These are phyloP conservation scores for Musa balbisiana DNA, from an alignment of 202 grass and related monocot species.

Conservation along the genomic window DNA sequence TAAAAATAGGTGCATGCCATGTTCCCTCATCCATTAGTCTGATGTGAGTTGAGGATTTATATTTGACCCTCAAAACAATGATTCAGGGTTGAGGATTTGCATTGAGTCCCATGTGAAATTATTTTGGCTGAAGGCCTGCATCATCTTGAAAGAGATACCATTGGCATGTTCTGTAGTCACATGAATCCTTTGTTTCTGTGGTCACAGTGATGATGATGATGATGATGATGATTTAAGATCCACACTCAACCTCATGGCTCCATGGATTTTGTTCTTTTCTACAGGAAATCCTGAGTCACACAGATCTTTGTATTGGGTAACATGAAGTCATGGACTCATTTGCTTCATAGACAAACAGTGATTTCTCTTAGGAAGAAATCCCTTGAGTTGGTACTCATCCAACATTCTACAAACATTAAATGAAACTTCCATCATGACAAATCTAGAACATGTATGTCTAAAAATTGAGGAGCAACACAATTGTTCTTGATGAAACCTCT, in stretches of 20 bases:
- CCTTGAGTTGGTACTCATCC: too few relatives aligned
- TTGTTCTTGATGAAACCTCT: too few relatives aligned
- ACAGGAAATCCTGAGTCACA: background rate
- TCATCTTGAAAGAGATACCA: background rate
- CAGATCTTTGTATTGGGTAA: background rate
- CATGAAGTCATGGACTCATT: too few relatives aligned
- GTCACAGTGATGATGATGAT: background rate
- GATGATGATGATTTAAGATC: background rate
- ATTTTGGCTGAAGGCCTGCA: background rate
- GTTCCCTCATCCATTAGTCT: too few relatives aligned
- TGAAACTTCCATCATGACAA: too few relatives aligned
- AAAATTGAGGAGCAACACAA: too few relatives aligned
- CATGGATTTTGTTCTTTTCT: background rate
- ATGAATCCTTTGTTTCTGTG: background rate
- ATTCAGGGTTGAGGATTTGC: background rate
- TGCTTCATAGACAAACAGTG: too few relatives aligned
- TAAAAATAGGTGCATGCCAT: too few relatives aligned
- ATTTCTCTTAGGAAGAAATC: too few relatives aligned
- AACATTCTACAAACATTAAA: too few relatives aligned
- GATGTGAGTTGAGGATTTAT: too few relatives aligned
- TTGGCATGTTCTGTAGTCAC: constrained; percentile 1
- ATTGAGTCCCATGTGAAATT: background rate
- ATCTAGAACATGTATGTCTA: too few relatives aligned
- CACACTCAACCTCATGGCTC: background rate
- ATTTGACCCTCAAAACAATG: background rate